A percentile compares a stretch with the other conserved stretches of the same genome.
Evolutionary conservation across 176 grass and related monocot genomes (phyloP).

Genomic region (Musa beccarii): DNA sequence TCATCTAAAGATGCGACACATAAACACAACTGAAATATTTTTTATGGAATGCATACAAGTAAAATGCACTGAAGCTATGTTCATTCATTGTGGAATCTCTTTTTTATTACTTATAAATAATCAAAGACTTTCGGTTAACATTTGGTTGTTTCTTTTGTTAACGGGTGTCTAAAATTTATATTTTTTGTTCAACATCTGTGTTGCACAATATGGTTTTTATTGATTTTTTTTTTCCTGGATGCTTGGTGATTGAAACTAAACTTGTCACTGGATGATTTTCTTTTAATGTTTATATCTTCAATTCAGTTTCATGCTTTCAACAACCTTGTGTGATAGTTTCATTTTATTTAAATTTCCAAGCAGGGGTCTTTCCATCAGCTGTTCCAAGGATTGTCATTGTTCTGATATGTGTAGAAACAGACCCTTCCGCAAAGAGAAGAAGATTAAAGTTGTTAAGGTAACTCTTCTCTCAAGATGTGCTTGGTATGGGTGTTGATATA

Average conservation of each 20-base stretch:
- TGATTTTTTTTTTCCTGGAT: neutral
- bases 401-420: slow-evolving; percentile 85
- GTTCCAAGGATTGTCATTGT: slow-evolving; percentile 86
- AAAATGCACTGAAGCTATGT: too few relatives aligned
- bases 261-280: neutral
- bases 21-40: too few relatives aligned
- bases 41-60: too few relatives aligned
- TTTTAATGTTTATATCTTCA: neutral
- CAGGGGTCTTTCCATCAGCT: slow-evolving; percentile 86
- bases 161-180: too few relatives aligned
- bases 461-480: slow-evolving; percentile 4
- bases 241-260: neutral
- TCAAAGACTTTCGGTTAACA: too few relatives aligned
- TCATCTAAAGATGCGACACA: too few relatives aligned
- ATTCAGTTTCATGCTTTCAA: neutral
- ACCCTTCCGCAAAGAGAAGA: slow-evolving; percentile 93
- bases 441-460: slow-evolving; percentile 98
- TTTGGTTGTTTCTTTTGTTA: too few relatives aligned
- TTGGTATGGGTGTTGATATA: neutral
- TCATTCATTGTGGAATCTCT: too few relatives aligned
- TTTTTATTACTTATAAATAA: too few relatives aligned
- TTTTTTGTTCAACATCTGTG: neutral
- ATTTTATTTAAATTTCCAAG: neutral
- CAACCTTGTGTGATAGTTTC: neutral
- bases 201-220: neutral